phyloP scores from a whole-genome alignment of 805 yeast genomes.

The Candida sithepensis region DNA sequence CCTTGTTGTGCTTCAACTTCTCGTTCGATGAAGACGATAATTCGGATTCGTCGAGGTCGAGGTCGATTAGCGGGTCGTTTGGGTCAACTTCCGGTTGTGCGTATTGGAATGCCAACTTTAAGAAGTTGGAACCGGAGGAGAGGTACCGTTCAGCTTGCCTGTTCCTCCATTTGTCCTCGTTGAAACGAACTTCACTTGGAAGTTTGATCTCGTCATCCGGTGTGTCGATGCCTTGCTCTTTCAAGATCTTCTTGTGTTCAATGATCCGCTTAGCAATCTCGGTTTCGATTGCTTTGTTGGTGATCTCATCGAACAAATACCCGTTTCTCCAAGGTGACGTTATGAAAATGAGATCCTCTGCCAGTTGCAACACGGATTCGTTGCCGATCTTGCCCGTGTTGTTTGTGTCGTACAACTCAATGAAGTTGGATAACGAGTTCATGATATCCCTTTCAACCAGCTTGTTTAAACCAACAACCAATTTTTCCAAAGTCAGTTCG shows the following conservation, averaged over 20 bases:
- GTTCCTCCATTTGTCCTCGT: constrained; percentile 56
- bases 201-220: constrained; percentile 39
- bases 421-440: constrained; percentile 75
- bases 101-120: constrained; percentile 85
- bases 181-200: constrained; percentile 59
- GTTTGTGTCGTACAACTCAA: constrained; percentile 65
- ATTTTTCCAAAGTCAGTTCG: constrained; percentile 61
- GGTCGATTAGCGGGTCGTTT: constrained; percentile 38
- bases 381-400: constrained; percentile 61
- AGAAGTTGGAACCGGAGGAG: constrained; percentile 80
- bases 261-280: constrained; percentile 63
- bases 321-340: constrained; percentile 88
- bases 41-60: constrained; percentile 32
- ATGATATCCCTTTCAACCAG: constrained; percentile 71
- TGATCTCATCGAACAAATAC: constrained; percentile 55
- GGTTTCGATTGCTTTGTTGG: constrained; percentile 59
- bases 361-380: constrained; percentile 76
- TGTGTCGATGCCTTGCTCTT: constrained; percentile 29
- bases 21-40: no score
- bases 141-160: constrained; percentile 78
- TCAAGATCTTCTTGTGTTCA: constrained; percentile 33
- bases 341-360: constrained; percentile 80
- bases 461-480: constrained; percentile 69
- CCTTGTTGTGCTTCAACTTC: constrained; percentile 65
- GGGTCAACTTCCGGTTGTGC: constrained; percentile 66